A percentile compares a stretch with the other conserved stretches of the same genome.
Conservation (phyloP, 768 basidiomycete genomes). For the Agaricus blazei region DNA sequence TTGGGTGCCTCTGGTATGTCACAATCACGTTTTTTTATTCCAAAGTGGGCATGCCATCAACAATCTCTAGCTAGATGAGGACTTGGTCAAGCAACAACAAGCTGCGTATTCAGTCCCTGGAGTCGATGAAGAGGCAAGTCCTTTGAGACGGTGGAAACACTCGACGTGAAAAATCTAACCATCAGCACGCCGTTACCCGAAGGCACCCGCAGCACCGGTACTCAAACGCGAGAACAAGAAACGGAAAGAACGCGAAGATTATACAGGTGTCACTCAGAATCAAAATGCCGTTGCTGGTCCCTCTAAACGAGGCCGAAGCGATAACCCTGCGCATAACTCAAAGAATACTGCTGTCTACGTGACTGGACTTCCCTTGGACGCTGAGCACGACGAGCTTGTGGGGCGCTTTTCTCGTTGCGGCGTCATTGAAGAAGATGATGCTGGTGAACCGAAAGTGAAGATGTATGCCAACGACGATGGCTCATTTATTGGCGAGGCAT, state of each 20-base stretch:
- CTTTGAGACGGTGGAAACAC: constrained; percentile 9
- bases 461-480: constrained; percentile 89
- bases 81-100: constrained; percentile 83
- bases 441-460: constrained; percentile 92
- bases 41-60: constrained; percentile 1
- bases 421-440: constrained; percentile 86
- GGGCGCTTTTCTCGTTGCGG: constrained; percentile 90
- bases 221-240: constrained; percentile 77
- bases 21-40: background rate
- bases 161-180: constrained; percentile 10
- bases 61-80: constrained; percentile 71
- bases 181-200: constrained; percentile 12
- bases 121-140: constrained; percentile 87
- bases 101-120: constrained; percentile 90
- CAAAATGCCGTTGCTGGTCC: constrained; percentile 35
- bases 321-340: constrained; percentile 51
- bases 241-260: constrained; percentile 70
- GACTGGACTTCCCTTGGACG: constrained; percentile 72
- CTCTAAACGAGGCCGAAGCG: constrained; percentile 66
- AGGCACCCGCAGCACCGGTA: constrained; percentile 88
- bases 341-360: constrained; percentile 95
- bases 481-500: constrained; percentile 86
- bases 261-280: constrained; percentile 48
- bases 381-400: constrained; percentile 70
- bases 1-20: constrained; percentile 83